These are phyloP conservation scores for Colletotrichum lentis DNA, from an alignment of 2,329 filamentous ascomycete genomes.

Conservation along the genomic window DNA sequence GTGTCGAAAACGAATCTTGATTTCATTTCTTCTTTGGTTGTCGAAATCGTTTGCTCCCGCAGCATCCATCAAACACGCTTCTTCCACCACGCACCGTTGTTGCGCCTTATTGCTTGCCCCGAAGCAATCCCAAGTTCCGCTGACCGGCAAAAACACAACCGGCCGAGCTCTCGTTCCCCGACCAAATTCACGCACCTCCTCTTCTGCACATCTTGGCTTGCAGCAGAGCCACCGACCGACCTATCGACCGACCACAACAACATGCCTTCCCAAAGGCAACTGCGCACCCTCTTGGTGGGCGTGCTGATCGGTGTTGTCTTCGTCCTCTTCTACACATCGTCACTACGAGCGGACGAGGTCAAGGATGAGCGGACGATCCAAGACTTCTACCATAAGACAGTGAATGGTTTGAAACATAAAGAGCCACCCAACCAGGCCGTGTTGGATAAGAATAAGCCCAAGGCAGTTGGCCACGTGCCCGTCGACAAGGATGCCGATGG, in stretches of 20 bases:
- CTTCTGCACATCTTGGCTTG: not conserved
- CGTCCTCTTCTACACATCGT: constrained; percentile 76
- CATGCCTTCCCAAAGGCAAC: constrained; percentile 76
- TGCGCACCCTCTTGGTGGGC: constrained; percentile 72
- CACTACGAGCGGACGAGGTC: constrained; percentile 59
- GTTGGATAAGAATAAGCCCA: constrained; percentile 51
- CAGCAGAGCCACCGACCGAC: not conserved
- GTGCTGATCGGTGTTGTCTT: constrained; percentile 71
- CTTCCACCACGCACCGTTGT: constrained; percentile 1
- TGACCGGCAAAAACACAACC: not conserved
- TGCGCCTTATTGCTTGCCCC: constrained; percentile 13
- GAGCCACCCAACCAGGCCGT: constrained; percentile 48
- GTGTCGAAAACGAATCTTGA: constrained; percentile 17
- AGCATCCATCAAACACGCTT: constrained; percentile 12
- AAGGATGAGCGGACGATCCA: constrained; percentile 55
- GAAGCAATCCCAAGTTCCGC: constrained; percentile 1
- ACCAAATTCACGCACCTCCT: no score
- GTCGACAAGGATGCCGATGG: constrained; percentile 64
- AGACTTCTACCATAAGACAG: constrained; percentile 69
- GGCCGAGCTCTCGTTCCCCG: not conserved
- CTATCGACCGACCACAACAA: constrained; percentile 24
- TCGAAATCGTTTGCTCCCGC: constrained; percentile 16
- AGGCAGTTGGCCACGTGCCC: constrained; percentile 51
- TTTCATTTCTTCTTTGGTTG: not conserved
- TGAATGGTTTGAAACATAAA: constrained; percentile 56